Evolutionary conservation across 2,329 filamentous ascomycete species (phyloP), one percentile per base, ranked within the genome.

Genomic region (Cryphonectria carpinicola): DNA sequence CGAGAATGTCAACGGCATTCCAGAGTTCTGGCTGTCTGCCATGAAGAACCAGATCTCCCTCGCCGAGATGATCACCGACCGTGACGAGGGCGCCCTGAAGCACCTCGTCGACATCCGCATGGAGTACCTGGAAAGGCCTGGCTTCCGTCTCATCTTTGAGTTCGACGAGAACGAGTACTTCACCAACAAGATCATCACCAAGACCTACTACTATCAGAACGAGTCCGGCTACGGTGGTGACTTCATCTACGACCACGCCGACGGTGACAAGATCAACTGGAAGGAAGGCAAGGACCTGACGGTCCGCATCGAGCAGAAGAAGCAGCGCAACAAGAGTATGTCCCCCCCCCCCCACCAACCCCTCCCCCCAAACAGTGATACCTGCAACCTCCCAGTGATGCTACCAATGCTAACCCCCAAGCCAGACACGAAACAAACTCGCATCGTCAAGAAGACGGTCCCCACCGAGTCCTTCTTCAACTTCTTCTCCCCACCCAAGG

Each of bases 31-130:
- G 96, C 88, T 99, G 66, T 98, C 95, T 73, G 95, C 97, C 77
- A 98, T 99, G 95, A 99, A 99, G 89, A 99, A 99, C 87, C 95
- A 98, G 82, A 90, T 96, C 78, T 97, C 95, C 41, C 90, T 99
- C 70, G 94, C 95, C 70, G 97, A 99, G 84, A 97, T 98, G 90
- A 98, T 99, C 81, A 99, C 96, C 78, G 96, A 98, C 78, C 93
- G 94, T 75, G 96, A 99, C 80, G 96, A 99, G 88, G 90, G 89
- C 76, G 96, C 95, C 67, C 91, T 99, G 71, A 97, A 97, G 85
- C 88, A 92, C 79, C 87, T 99, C 70, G 91, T 88, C 75, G 95
- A 99, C 80, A 94, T 99, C 78, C 94, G 95, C 80, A 98, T 99
- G 95, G 95, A 99, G 85, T 99, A 99, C 81, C 93, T 98, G 75